Percentiles rank a stretch among this genome's conserved stretches.
phyloP scores from a whole-genome alignment of 306 rosid species.

The Gynostemma pentaphyllum region DNA sequence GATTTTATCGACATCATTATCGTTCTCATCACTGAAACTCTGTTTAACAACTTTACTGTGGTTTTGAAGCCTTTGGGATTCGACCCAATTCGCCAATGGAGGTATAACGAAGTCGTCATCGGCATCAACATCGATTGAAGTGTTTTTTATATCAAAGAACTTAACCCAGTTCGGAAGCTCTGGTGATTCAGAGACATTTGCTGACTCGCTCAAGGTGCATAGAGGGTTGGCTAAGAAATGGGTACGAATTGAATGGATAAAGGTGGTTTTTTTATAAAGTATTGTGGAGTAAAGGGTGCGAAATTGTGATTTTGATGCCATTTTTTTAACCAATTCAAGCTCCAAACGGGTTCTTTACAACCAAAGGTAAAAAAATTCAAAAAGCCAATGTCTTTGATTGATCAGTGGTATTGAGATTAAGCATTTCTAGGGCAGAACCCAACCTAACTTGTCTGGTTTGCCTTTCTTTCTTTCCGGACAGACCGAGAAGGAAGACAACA shows the following conservation, averaged over 20 bases:
- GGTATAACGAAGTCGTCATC: slow-evolving; percentile 72
- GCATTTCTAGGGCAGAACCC: too few species aligned
- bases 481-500: too few species aligned
- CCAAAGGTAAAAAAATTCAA: too few species aligned
- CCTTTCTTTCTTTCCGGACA: too few species aligned
- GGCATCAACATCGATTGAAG: slow-evolving; percentile 24
- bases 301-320: slow-evolving; percentile 30
- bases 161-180: slow-evolving; percentile 62
- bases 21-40: background rate
- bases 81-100: slow-evolving; percentile 65
- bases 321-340: slow-evolving; percentile 16
- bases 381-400: too few species aligned
- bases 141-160: slow-evolving; percentile 22
- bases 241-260: slow-evolving; percentile 1
- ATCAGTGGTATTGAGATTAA: too few species aligned
- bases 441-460: too few species aligned
- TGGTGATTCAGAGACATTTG: slow-evolving; percentile 33
- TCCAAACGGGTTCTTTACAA: too few species aligned
- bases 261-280: slow-evolving; percentile 14
- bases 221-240: slow-evolving; percentile 18
- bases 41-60: slow-evolving; percentile 11
- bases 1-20: slow-evolving; percentile 28
- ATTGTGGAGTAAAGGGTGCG: slow-evolving; percentile 10
- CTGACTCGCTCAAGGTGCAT: slow-evolving; percentile 26
- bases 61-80: slow-evolving; percentile 20